These are phyloP conservation scores for Neurospora pannonica DNA, from an alignment of 495 filamentous ascomycete species.

Conservation along the genomic window DNA sequence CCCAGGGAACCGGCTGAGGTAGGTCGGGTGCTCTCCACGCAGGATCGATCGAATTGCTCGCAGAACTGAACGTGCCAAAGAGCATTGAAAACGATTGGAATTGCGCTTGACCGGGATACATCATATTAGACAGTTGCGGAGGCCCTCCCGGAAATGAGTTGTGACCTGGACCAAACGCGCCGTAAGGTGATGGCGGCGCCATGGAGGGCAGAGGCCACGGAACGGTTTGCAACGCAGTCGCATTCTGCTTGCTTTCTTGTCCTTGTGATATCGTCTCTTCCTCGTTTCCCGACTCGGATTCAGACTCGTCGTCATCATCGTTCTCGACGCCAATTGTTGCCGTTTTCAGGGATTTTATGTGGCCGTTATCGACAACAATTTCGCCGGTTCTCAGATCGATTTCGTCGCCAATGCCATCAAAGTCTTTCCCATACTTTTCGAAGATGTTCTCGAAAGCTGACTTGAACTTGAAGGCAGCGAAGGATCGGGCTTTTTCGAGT, in stretches of 20 bases:
- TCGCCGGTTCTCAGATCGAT: constrained; percentile 48
- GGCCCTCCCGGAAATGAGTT: background rate
- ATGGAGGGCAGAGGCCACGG: background rate
- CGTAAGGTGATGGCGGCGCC: background rate
- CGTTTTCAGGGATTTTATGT: constrained; percentile 47
- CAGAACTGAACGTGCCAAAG: constrained; percentile 1
- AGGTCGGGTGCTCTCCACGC: constrained; percentile 21
- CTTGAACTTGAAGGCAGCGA: constrained; percentile 60
- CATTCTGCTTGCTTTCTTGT: background rate
- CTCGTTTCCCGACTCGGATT: constrained; percentile 12
- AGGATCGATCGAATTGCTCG: constrained; percentile 9
- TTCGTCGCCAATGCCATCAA: constrained; percentile 55
- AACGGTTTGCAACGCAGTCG: background rate
- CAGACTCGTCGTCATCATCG: constrained; percentile 18
- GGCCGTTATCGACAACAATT: constrained; percentile 81
- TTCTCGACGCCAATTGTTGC: constrained; percentile 28
- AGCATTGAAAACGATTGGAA: constrained; percentile 4
- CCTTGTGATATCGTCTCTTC: constrained; percentile 18
- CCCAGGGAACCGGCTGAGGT: constrained; percentile 7
- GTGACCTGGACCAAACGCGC: background rate
- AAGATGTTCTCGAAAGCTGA: constrained; percentile 79
- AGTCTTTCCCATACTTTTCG: constrained; percentile 76
- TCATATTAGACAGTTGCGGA: constrained; percentile 1
- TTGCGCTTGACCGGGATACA: constrained; percentile 8
- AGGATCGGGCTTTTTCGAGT: constrained; percentile 47